Evolutionary conservation across 2,329 filamentous ascomycete species (phyloP).

Genomic region (Fonsecaea pugnacius): DNA sequence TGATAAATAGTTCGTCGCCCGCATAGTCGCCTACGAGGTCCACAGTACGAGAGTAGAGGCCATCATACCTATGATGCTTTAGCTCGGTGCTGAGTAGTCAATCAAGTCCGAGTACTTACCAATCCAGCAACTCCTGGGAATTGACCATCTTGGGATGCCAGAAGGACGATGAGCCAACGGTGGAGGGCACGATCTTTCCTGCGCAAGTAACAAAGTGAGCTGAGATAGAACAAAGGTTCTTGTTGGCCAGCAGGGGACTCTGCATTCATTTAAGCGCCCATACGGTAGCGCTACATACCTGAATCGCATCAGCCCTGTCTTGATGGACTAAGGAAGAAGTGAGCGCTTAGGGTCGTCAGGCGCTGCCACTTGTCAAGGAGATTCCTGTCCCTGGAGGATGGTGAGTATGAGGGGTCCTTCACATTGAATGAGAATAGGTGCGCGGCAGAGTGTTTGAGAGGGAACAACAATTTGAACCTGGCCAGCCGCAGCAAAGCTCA

Average conservation of each 20-base stretch:
- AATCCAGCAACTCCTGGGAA: background rate
- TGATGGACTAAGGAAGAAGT: background rate
- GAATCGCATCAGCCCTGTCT: background rate
- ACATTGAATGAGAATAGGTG: background rate
- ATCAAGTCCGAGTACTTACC: background rate
- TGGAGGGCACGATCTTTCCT: background rate
- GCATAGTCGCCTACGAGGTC: conserved; percentile 4
- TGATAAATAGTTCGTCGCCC: conserved; percentile 1
- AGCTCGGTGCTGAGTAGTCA: background rate
- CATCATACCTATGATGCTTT: background rate
- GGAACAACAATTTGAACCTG: background rate
- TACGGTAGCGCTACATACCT: background rate
- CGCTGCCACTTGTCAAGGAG: background rate
- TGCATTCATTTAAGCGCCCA: background rate
- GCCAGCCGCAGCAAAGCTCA: background rate
- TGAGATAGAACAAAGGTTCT: background rate
- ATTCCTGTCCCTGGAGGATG: background rate
- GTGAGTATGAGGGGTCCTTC: background rate
- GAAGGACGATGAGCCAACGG: background rate
- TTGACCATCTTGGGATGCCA: background rate
- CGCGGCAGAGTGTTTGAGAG: background rate
- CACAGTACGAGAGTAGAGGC: background rate
- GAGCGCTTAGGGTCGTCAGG: background rate
- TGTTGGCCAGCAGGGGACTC: background rate
- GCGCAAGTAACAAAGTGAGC: background rate